phyloP scores from a whole-genome alignment of 805 yeast genomes.

The Wickerhamomyces sydowiorum region DNA sequence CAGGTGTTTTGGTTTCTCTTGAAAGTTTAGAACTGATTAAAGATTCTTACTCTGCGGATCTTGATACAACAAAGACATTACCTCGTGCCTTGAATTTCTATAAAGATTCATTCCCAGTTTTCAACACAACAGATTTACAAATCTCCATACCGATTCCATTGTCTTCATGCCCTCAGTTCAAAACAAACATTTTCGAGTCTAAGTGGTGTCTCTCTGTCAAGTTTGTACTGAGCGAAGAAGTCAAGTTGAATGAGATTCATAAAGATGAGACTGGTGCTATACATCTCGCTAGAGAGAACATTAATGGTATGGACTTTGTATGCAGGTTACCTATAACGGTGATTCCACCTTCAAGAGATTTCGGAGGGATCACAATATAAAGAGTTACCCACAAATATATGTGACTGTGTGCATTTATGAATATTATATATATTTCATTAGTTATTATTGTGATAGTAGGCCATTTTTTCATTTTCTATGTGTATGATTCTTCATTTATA shows the following conservation, averaged over 20 bases:
- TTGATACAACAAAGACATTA: constrained; percentile 2
- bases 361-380: constrained; percentile 38
- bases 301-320: constrained; percentile 35
- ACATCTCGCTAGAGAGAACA: constrained; percentile 25
- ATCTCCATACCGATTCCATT: constrained; percentile 30
- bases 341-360: constrained; percentile 38
- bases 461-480: too few relatives aligned
- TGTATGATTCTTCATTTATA: too few relatives aligned
- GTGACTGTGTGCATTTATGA: too few relatives aligned
- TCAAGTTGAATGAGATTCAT: constrained; percentile 20
- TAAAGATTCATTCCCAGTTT: constrained; percentile 26
- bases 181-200: constrained; percentile 31
- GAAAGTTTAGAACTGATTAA: constrained; percentile 31
- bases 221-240: constrained; percentile 26
- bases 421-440: too few relatives aligned
- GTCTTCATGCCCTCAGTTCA: constrained; percentile 32
- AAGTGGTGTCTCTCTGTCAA: constrained; percentile 33
- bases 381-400: neutral
- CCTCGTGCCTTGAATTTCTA: constrained; percentile 19
- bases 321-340: constrained; percentile 41
- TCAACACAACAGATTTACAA: constrained; percentile 21
- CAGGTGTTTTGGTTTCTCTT: constrained; percentile 29
- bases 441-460: too few relatives aligned
- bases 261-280: constrained; percentile 32
- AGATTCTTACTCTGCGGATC: constrained; percentile 22